phyloP scores from a whole-genome alignment of 2,329 filamentous ascomycete genomes.

The Hymenoscyphus occultus region DNA sequence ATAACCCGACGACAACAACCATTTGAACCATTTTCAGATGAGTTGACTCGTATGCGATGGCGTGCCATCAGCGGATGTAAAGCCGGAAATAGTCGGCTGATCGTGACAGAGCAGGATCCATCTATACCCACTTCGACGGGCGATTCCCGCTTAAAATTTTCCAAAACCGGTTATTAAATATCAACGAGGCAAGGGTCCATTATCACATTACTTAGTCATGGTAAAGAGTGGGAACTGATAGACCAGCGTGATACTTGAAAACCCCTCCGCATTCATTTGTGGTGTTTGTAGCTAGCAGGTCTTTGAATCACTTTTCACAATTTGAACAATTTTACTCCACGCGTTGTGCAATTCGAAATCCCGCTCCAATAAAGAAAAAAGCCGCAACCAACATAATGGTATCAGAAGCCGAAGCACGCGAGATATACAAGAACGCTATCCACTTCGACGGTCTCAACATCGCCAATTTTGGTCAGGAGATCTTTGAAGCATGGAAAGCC shows the following conservation, averaged over 20 bases:
- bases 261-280: not conserved
- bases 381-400: slow-evolving; percentile 32
- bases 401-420: slow-evolving; percentile 32
- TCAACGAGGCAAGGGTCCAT: not conserved
- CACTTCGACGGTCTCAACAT: slow-evolving; percentile 44
- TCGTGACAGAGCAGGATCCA: not conserved
- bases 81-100: not conserved
- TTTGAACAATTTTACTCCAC: not conserved
- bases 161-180: not conserved
- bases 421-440: slow-evolving; percentile 38
- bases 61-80: not conserved
- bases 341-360: not conserved
- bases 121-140: not conserved
- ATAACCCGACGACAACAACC: not conserved
- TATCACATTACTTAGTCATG: not conserved
- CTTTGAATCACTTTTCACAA: not conserved
- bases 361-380: not conserved
- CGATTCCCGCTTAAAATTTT: not conserved
- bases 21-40: not conserved
- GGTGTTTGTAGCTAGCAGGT: not conserved
- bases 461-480: slow-evolving; percentile 40
- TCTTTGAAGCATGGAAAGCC: slow-evolving; percentile 37
- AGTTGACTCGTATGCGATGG: slow-evolving; percentile 1
- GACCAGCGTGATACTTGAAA: not conserved
- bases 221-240: not conserved